Conservation (phyloP, 345 rosid species). For the Melastoma malabathricum region DNA sequence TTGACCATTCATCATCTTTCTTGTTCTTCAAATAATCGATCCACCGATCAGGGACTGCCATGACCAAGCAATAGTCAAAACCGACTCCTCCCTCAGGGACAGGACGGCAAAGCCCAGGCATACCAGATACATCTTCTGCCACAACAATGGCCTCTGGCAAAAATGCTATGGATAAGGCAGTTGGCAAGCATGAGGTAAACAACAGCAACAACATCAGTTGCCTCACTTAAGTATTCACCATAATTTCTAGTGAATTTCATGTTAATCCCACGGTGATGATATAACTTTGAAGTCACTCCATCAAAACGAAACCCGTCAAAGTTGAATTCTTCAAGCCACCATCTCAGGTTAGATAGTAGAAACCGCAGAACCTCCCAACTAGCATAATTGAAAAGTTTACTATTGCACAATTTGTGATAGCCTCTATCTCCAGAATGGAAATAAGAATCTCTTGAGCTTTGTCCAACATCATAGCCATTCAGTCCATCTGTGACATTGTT, state of each 20-base stretch:
- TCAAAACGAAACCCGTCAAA: slow-evolving; percentile 77
- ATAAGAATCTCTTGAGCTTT: slow-evolving; percentile 54
- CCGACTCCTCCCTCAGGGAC: slow-evolving; percentile 56
- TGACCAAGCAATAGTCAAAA: slow-evolving; percentile 61
- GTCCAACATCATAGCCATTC: slow-evolving; percentile 73
- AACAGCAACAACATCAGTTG: slow-evolving; percentile 65
- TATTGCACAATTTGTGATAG: slow-evolving; percentile 67
- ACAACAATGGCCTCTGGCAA: slow-evolving; percentile 58
- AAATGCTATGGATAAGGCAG: slow-evolving; percentile 41
- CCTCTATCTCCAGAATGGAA: slow-evolving; percentile 62
- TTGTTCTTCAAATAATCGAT: slow-evolving; percentile 68
- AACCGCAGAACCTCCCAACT: slow-evolving; percentile 86
- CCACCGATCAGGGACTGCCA: slow-evolving; percentile 82
- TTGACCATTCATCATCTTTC: slow-evolving; percentile 63
- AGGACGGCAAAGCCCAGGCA: slow-evolving; percentile 66
- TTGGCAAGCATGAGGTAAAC: slow-evolving; percentile 70
- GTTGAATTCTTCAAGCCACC: slow-evolving; percentile 75
- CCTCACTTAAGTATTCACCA: slow-evolving; percentile 55
- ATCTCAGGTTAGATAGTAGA: slow-evolving; percentile 65
- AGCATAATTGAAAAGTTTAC: slow-evolving; percentile 65
- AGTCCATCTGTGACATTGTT: slow-evolving; percentile 68
- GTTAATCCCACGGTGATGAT: slow-evolving; percentile 69
- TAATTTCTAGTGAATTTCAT: slow-evolving; percentile 50
- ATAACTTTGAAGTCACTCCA: slow-evolving; percentile 74
- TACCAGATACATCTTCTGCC: slow-evolving; percentile 82